A percentile compares a stretch with the other conserved stretches of the same genome.
Evolutionary conservation across 345 rosid genomes (phyloP).

Genomic region (Rhizophora mangle): DNA sequence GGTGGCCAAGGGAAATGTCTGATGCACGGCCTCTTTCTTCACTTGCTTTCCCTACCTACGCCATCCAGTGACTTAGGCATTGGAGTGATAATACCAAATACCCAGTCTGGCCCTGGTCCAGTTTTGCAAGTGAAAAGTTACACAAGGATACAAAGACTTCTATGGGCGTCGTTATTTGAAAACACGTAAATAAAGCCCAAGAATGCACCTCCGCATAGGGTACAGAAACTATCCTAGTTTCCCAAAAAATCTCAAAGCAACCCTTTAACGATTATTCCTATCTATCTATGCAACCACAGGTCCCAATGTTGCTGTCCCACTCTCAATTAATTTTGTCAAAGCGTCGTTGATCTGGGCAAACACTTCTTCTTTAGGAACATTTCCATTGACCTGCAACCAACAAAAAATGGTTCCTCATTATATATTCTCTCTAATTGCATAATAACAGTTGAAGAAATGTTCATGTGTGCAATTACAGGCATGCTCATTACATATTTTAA

Average conservation of each 20-base stretch:
- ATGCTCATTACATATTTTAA: no score
- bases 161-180: no score
- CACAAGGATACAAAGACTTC: no score
- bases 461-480: no score
- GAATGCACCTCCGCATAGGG: constrained; percentile 4
- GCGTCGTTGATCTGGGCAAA: constrained; percentile 48
- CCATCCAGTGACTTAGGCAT: no score
- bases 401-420: neutral
- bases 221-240: neutral
- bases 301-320: constrained; percentile 31
- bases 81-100: no score
- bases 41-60: no score
- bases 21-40: no score
- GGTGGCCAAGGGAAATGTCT: no score
- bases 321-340: constrained; percentile 45
- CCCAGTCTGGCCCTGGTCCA: no score
- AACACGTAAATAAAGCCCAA: neutral
- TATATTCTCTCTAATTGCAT: neutral
- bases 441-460: neutral
- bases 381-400: constrained; percentile 59
- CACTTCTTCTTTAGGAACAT: constrained; percentile 52
- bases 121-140: no score
- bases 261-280: neutral
- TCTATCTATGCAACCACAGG: constrained; percentile 37
- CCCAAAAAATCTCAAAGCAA: neutral